Conservation (phyloP, 176 grass and related monocot genomes). For the Tuctoria greenei region DNA sequence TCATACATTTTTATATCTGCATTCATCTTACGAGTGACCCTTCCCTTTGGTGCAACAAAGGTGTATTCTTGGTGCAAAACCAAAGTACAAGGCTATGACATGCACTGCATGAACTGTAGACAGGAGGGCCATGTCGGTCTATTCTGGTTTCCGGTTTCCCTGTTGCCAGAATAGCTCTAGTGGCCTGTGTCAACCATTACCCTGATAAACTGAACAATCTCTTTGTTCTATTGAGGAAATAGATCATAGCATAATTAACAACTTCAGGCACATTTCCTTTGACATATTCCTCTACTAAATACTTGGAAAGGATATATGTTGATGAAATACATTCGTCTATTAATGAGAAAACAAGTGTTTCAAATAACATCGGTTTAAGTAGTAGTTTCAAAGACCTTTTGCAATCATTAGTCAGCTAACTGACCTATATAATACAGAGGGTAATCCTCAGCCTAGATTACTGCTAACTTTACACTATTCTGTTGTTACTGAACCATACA, state of each 20-base stretch:
- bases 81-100: background rate
- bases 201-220: background rate
- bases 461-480: constrained; percentile 1
- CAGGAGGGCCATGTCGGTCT: background rate
- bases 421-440: too few relatives aligned
- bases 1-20: constrained; percentile 16
- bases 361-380: background rate
- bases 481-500: background rate
- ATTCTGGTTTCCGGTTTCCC: background rate
- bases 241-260: background rate
- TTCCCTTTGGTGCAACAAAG: background rate
- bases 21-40: background rate
- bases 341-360: background rate
- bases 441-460: background rate
- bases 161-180: background rate
- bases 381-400: background rate
- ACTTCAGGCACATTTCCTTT: background rate
- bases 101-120: background rate
- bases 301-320: too few relatives aligned
- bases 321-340: too few relatives aligned
- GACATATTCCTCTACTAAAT: too few relatives aligned
- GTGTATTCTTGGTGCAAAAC: background rate
- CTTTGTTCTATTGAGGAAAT: constrained; percentile 12
- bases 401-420: background rate
- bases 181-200: background rate